Evolutionary conservation across 768 basidiomycete genomes (phyloP).

Genomic region (Daedaleopsis sinensis): DNA sequence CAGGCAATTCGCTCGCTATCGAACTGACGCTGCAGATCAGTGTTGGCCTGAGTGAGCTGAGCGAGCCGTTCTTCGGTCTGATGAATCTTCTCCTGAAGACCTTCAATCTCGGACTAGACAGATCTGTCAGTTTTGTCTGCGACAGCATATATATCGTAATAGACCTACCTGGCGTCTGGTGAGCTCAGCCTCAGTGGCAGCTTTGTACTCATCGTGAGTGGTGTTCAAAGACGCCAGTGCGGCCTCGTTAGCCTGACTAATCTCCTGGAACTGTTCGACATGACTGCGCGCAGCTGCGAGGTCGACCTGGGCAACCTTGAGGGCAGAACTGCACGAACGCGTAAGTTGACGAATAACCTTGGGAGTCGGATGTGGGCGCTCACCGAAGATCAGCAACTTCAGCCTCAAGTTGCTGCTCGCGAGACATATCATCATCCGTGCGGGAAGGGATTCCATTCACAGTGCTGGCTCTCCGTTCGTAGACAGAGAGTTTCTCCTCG

Average conservation of each 20-base stretch:
- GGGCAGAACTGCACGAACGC: conserved; percentile 51
- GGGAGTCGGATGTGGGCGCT: conserved; percentile 14
- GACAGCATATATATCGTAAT: neutral
- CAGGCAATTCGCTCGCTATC: conserved; percentile 73
- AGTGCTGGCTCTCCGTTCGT: conserved; percentile 63
- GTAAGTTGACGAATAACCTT: neutral
- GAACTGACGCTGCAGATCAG: conserved; percentile 63
- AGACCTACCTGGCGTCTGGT: conserved; percentile 61
- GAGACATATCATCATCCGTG: conserved; percentile 51
- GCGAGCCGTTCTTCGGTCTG: conserved; percentile 56
- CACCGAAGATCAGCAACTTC: conserved; percentile 88
- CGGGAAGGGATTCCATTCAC: conserved; percentile 33
- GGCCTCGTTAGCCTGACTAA: conserved; percentile 80
- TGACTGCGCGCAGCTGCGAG: conserved; percentile 70
- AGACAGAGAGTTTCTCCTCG: conserved; percentile 85
- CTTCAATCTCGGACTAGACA: conserved; percentile 60
- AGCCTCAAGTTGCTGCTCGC: conserved; percentile 79
- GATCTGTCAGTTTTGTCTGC: neutral
- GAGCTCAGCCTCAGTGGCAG: conserved; percentile 70
- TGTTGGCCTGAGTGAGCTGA: conserved; percentile 50
- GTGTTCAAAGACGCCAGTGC: conserved; percentile 69
- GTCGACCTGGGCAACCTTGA: conserved; percentile 81
- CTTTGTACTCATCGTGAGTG: conserved; percentile 82
- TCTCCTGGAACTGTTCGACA: conserved; percentile 84
- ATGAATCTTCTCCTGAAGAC: conserved; percentile 64